Conservation (phyloP, 2,329 filamentous ascomycete species). For the Penicillium crustosum region DNA sequence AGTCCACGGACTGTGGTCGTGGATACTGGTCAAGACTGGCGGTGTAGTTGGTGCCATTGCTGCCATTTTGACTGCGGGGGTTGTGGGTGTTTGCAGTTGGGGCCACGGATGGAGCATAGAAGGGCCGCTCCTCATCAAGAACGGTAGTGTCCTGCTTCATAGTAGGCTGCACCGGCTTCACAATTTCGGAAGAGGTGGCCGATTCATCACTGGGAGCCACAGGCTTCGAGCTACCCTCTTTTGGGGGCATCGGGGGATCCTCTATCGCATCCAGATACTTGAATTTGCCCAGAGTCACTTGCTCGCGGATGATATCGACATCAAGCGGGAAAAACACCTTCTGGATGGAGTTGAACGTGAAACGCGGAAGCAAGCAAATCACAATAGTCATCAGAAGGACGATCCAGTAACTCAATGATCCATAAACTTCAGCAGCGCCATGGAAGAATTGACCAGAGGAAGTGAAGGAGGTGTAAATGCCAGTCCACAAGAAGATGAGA, state of each 20-base stretch:
- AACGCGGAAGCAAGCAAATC: slow-evolving; percentile 82
- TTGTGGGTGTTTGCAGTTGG: slow-evolving; percentile 76
- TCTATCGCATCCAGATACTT: slow-evolving; percentile 65
- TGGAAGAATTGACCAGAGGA: slow-evolving; percentile 68
- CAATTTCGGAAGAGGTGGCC: slow-evolving; percentile 42
- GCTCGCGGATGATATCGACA: slow-evolving; percentile 92
- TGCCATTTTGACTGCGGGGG: slow-evolving; percentile 81
- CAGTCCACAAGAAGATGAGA: slow-evolving; percentile 94
- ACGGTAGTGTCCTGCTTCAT: slow-evolving; percentile 63
- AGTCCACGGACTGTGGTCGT: slow-evolving; percentile 62
- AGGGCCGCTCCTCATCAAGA: slow-evolving; percentile 85
- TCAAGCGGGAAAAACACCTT: slow-evolving; percentile 94
- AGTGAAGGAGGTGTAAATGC: slow-evolving; percentile 70
- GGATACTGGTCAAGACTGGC: slow-evolving; percentile 48
- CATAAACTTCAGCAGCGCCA: slow-evolving; percentile 75
- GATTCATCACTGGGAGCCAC: slow-evolving; percentile 43
- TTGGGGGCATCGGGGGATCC: slow-evolving; percentile 46
- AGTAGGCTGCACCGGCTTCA: slow-evolving; percentile 55
- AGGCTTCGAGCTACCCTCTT: slow-evolving; percentile 34
- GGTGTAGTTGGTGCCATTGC: slow-evolving; percentile 90
- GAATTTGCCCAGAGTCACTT: slow-evolving; percentile 80
- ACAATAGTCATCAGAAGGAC: slow-evolving; percentile 74
- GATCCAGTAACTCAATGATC: slow-evolving; percentile 82
- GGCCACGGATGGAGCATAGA: slow-evolving; percentile 88
- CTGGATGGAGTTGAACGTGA: slow-evolving; percentile 80